These are phyloP conservation scores for Crithidia expoeki DNA, from an alignment of 208 protist genomes.

Conservation along the genomic window DNA sequence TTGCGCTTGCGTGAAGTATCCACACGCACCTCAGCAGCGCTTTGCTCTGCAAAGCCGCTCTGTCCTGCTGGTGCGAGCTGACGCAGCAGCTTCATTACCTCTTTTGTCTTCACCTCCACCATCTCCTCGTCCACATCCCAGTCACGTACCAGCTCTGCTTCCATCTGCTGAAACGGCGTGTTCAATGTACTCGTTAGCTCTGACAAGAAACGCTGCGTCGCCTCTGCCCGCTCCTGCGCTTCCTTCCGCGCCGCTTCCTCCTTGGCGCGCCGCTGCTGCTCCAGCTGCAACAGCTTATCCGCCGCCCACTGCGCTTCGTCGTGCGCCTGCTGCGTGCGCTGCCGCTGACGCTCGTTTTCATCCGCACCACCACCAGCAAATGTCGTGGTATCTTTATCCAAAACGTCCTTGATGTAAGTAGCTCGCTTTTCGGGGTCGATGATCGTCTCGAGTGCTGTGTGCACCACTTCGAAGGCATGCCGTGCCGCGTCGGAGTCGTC, in stretches of 20 bases:
- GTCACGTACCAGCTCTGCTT: conserved; percentile 65
- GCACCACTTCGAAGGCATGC: conserved; percentile 67
- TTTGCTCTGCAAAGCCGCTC: not conserved
- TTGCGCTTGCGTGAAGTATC: conserved; percentile 21
- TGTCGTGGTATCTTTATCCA: not conserved
- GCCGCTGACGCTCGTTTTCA: conserved; percentile 29
- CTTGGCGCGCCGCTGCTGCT: conserved; percentile 40
- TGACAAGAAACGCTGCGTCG: conserved; percentile 45
- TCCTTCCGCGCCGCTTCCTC: conserved; percentile 33
- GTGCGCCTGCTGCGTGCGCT: conserved; percentile 50
- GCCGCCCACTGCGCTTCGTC: conserved; percentile 62
- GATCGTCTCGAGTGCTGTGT: conserved; percentile 66
- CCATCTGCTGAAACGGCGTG: conserved; percentile 73
- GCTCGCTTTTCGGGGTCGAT: conserved; percentile 43
- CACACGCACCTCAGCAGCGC: not conserved
- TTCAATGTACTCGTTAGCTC: conserved; percentile 66
- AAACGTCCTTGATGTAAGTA: conserved; percentile 44
- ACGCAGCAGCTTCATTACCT: conserved; percentile 55
- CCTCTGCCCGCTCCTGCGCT: conserved; percentile 46
- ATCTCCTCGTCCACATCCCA: conserved; percentile 79
- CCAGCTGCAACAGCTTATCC: conserved; percentile 51
- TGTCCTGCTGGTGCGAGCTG: conserved; percentile 28
- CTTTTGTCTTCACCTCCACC: conserved; percentile 62
- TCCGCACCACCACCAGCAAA: not conserved
- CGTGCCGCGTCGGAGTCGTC: conserved; percentile 67